phyloP scores from a whole-genome alignment of 345 rosid species.

The Theobroma cacao region DNA sequence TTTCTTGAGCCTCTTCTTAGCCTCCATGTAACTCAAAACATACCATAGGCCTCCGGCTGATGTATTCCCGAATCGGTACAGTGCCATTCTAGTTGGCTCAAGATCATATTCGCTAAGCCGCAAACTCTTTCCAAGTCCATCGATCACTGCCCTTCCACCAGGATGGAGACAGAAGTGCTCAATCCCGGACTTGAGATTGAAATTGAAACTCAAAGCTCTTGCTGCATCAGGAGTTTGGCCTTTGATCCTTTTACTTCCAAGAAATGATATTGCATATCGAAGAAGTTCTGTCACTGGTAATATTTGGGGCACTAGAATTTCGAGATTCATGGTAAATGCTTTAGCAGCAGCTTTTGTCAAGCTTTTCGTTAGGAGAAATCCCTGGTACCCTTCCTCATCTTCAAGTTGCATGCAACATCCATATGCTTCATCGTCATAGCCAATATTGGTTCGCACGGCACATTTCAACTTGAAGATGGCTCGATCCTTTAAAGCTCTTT shows the following conservation, averaged over 20 bases:
- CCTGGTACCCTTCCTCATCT: slow-evolving; percentile 50
- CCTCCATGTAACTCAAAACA: slow-evolving; percentile 67
- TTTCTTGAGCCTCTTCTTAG: slow-evolving; percentile 53
- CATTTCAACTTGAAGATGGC: slow-evolving; percentile 48
- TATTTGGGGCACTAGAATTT: slow-evolving; percentile 54
- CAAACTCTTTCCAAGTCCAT: slow-evolving; percentile 56
- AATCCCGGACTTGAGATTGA: slow-evolving; percentile 67
- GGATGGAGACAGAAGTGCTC: slow-evolving; percentile 89
- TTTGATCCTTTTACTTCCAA: slow-evolving; percentile 1
- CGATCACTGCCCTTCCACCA: slow-evolving; percentile 85
- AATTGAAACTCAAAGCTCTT: neutral
- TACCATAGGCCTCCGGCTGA: slow-evolving; percentile 88
- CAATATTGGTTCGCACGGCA: slow-evolving; percentile 54
- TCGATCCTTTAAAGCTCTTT: slow-evolving; percentile 26
- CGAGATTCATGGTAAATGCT: slow-evolving; percentile 51
- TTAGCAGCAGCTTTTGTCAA: slow-evolving; percentile 55
- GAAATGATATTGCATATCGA: slow-evolving; percentile 22
- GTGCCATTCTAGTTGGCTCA: slow-evolving; percentile 82
- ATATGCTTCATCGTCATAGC: slow-evolving; percentile 58
- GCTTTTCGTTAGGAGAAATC: slow-evolving; percentile 48
- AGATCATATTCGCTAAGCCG: slow-evolving; percentile 53
- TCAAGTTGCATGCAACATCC: slow-evolving; percentile 59
- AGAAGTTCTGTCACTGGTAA: slow-evolving; percentile 46
- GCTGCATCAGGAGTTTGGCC: slow-evolving; percentile 13
- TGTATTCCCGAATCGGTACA: slow-evolving; percentile 83